Evolutionary conservation across 345 rosid genomes (phyloP), one percentile per base, ranked within the genome.

Genomic region (Barbarea vulgaris): DNA sequence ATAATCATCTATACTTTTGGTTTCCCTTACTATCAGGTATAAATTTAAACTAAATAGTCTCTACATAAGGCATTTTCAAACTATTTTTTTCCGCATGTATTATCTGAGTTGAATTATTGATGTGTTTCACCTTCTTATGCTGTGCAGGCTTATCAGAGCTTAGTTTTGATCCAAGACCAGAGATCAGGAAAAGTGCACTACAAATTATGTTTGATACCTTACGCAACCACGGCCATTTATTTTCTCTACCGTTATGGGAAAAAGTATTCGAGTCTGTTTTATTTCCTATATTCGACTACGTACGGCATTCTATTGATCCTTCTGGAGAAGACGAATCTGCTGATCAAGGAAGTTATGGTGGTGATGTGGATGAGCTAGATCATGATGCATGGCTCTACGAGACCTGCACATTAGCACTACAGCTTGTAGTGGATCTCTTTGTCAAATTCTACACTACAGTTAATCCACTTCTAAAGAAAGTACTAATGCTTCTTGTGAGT

Each of bases 371-470:
- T 64, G 99, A 90, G 81, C 90, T 85, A 56, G 98, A 95, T 78
- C 99, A 88, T 82, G 99, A 95, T 86, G 91, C 96, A 47, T 95
- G 99, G 99, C 93, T 95, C 34, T 95, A 95, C 55, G 99, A 92
- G 87, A 95, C 99, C n/a, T 92, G 99, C 83, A 95, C 99, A n/a
- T 79, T 95, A 83, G 97, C 99, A 77, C 90, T 95, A 44, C 96
- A 95, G 81, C 83, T 95, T 72, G 99, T 95, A 37, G 99, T 95
- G 56, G 99, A 95, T 90, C 97, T 95, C 73, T 95, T 95, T 82
- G 97, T 95, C 79, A 95, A 84, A 77, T 95, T 95, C 75, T 95
- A 95, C 70, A 73, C 75, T 58, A 95, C 98, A 28, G 99, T 92
- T 61, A 95, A 88, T 87, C 98, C 98, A 27, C 98, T 95, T 59